Base-by-base conservation (phyloP, 306 rosid genomes). In the Elaeagnus macrophylla region DNA sequence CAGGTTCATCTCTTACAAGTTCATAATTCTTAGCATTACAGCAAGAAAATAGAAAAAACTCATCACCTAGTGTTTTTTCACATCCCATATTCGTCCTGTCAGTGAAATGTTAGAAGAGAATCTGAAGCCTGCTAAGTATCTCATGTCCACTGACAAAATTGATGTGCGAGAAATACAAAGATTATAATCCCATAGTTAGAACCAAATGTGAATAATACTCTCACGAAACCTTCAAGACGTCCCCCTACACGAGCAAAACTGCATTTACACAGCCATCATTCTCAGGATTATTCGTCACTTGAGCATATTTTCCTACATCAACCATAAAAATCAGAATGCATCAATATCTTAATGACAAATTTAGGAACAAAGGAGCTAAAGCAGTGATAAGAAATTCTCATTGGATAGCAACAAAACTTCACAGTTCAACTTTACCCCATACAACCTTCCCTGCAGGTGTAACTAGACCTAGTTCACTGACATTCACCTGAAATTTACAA, bases 361-460 rank as follows among this genome's bases (percentile, higher is more conserved):
- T 35, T 14, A 42, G 17, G 9, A 14, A 15, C 53, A 36, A 6
- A 6, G 6, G 1, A 17, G 3, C 6, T 8, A 11, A 9, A n/a
- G 19, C 54, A 7, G 3, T n/a, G 18, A n/a, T 20, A 48, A 51
- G 40, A 37, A 37, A 45, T 11, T 15, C 14, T 45, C 3, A 44
- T 25, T 25, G 32, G 32, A 25, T 25, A 36, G 20, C 7, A 56
- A 13, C 35, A 25, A 13, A 10, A 13, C 54, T 12, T 53, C 56
- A 8, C 16, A 10, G 51, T 59, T 50, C 37, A 42, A 54, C 64
- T 82, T 77, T 74, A 83, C 97, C 97, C 97, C 95, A 86, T 7
- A 90, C 97, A 62, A 90, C 97, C 75, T 90, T 90, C 52, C 97
- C 97, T 0, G 88, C 88, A 1, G 97, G 95, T 44, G 97, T 90